Evolutionary conservation across 1,284 basidiomycete genomes (phyloP).

Genomic region (Ganoderma lucidum): DNA sequence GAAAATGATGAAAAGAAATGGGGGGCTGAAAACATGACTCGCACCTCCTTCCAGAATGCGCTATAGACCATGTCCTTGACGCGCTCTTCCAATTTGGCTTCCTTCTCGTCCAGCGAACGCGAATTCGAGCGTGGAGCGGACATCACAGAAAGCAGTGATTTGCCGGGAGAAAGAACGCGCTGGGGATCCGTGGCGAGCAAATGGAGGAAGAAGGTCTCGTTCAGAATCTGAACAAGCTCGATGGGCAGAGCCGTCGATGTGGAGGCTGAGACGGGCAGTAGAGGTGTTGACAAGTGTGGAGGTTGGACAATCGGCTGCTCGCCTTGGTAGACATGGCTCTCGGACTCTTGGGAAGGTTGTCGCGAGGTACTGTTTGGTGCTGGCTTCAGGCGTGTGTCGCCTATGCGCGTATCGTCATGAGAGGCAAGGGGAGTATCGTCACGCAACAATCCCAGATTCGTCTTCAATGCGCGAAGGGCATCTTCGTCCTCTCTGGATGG

Average conservation of each 20-base stretch:
- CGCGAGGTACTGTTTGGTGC: not conserved
- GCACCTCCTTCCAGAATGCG: constrained; percentile 79
- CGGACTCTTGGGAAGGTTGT: not conserved
- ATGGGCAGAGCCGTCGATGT: constrained; percentile 50
- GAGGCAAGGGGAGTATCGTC: constrained; percentile 8
- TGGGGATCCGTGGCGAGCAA: constrained; percentile 65
- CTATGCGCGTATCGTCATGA: not conserved
- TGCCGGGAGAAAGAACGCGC: constrained; percentile 69
- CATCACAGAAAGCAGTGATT: constrained; percentile 71
- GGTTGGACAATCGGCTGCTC: constrained; percentile 35
- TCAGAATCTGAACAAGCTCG: constrained; percentile 61
- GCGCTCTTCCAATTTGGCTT: constrained; percentile 51
- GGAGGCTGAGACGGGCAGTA: constrained; percentile 41
- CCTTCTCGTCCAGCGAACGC: constrained; percentile 34
- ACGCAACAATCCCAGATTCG: constrained; percentile 28
- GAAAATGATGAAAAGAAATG: too few species aligned
- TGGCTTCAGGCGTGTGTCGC: constrained; percentile 13
- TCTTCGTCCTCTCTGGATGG: constrained; percentile 42
- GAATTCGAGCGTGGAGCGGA: constrained; percentile 46
- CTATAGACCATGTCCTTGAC: constrained; percentile 64
- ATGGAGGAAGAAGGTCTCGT: constrained; percentile 69
- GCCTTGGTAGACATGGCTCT: constrained; percentile 10
- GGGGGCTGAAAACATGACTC: constrained; percentile 10
- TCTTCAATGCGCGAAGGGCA: constrained; percentile 41
- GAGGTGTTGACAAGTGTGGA: constrained; percentile 36